phyloP scores from a whole-genome alignment of 371 early-diverging fungal genomes.

The Rhizopus arrhizus region DNA sequence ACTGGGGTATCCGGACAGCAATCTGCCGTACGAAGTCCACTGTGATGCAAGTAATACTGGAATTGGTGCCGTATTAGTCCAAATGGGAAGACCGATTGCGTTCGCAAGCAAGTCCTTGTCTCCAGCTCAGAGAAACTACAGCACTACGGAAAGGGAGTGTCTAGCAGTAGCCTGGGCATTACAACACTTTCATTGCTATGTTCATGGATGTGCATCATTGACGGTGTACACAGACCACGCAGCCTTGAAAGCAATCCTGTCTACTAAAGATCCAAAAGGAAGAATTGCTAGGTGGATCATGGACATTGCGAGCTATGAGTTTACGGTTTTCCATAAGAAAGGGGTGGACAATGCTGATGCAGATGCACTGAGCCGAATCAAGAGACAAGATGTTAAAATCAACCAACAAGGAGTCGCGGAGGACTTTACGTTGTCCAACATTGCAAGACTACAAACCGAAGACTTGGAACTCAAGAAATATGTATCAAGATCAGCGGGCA shows the following conservation, averaged over 20 bases:
- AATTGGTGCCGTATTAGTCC: too few relatives aligned
- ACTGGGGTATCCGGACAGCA: too few relatives aligned
- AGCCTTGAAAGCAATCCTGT: background rate
- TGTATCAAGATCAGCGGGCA: too few relatives aligned
- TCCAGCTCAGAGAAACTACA: constrained; percentile 4
- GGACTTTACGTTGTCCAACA: too few relatives aligned
- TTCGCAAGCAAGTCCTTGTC: background rate
- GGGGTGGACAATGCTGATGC: constrained; percentile 1
- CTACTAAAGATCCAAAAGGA: background rate
- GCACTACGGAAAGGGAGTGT: constrained; percentile 8
- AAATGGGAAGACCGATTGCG: constrained; percentile 2
- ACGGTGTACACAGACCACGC: background rate
- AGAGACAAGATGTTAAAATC: background rate
- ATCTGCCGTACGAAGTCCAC: too few relatives aligned
- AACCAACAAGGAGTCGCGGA: background rate
- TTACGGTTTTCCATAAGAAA: constrained; percentile 4
- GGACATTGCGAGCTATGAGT: constrained; percentile 1
- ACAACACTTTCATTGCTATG: constrained; percentile 6
- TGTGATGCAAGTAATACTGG: too few relatives aligned
- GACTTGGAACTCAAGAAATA: too few relatives aligned
- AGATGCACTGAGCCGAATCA: constrained; percentile 10
- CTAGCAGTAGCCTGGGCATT: constrained; percentile 1
- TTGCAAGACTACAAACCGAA: too few relatives aligned
- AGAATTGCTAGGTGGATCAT: background rate
- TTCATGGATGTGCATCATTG: background rate